A percentile compares a stretch with the other conserved stretches of the same genome.
Evolutionary conservation across 1,284 basidiomycete species (phyloP).

Genomic region (Irpex sp.): DNA sequence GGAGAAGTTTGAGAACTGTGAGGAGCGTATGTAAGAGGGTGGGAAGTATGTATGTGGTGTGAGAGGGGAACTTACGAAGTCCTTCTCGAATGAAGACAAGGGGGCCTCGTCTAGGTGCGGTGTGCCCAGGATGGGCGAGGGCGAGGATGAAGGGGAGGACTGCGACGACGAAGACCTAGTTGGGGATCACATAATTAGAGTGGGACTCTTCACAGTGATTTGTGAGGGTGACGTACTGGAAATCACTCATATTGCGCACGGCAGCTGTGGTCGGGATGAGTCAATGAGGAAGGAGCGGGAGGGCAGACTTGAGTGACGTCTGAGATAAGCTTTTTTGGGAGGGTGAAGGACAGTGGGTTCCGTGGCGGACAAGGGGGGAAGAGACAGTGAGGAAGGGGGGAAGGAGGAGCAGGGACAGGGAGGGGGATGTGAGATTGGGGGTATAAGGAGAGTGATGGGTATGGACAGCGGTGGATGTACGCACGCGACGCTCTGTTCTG

Average conservation of each 20-base stretch:
- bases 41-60: not conserved
- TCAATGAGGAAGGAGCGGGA: too few relatives aligned
- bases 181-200: not conserved
- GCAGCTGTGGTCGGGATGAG: too few relatives aligned
- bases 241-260: not conserved
- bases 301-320: not conserved
- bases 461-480: not conserved
- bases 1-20: conserved; percentile 57
- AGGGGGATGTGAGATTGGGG: too few relatives aligned
- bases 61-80: conserved; percentile 6
- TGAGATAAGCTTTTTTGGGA: conserved; percentile 2
- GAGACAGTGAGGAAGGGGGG: conserved; percentile 2
- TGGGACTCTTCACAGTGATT: not conserved
- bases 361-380: not conserved
- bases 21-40: not conserved
- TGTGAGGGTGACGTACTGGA: not conserved
- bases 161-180: not conserved
- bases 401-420: not conserved
- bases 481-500: not conserved
- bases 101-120: conserved; percentile 1
- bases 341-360: conserved; percentile 9
- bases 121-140: conserved; percentile 10
- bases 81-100: conserved; percentile 7
- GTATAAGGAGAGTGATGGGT: not conserved
- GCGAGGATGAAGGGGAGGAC: conserved; percentile 2